Base-by-base conservation (phyloP, 2,329 filamentous ascomycete species). In the Fusarium hainanense region DNA sequence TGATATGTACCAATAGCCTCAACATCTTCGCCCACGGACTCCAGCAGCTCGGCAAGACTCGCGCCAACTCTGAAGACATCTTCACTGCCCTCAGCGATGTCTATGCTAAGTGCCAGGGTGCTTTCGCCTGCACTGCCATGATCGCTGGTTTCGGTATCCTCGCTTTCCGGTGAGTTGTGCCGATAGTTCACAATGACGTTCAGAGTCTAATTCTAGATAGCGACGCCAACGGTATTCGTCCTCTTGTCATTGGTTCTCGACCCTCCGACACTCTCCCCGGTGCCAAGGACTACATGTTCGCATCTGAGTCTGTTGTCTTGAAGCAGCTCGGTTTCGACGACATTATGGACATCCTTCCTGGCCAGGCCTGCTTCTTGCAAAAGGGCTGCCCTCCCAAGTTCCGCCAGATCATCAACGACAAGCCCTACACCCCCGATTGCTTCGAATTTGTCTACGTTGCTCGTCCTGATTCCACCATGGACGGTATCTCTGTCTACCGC, bases 1-100 rank as follows among this genome's bases (percentile, higher is more conserved):
- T 70, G 56, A 69, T 61, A 41, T 58, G 23, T 95, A 76, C 96
- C 96, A 88, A 87, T 66, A 79, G 78, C 84, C 85, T 97, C 66
- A 97, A 97, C 80, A 87, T 97, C 72, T 97, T 95, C 73, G 94
- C 94, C 25, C 89, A 92, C 78, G 92, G 92, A 78, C 86, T 96
- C 49, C 91, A 92, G 71, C 89, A 93, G 80, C 93, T 91, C 27
- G 91, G 91, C 74, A 96, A 96, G 81, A 88, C 91, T 59, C 90
- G 93, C 81, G 90, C 93, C 69, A 95, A 95, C 75, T 84, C 87
- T 60, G 89, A 91, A 56, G 93, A 96, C 79, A 86, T 94, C 75
- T 95, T 96, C 79, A 87, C 85, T 47, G 89, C 89, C 25, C 82
- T 96, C 60, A 83, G 86, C 70, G 85, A 90, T 54, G 93, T 94